phyloP scores from a whole-genome alignment of 1,284 basidiomycete genomes.

The Microbotryum lychnidis-dioicae region DNA sequence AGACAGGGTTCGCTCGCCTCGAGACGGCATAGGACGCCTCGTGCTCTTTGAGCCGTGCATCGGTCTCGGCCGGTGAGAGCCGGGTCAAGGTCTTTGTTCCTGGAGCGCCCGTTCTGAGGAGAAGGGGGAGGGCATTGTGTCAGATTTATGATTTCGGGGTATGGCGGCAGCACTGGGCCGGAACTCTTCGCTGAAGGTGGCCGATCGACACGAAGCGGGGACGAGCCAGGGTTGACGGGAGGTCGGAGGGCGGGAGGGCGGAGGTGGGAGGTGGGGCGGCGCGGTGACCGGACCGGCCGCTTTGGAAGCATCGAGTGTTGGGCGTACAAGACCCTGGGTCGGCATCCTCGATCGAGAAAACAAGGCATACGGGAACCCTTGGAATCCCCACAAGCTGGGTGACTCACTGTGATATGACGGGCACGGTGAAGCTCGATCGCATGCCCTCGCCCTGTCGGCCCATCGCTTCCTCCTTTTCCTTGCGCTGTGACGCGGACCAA shows the following conservation, averaged over 20 bases:
- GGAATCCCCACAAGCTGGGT: not conserved
- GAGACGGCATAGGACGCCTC: conserved; percentile 43
- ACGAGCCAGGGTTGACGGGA: too few relatives aligned
- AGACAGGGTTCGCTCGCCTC: conserved; percentile 42
- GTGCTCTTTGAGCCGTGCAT: conserved; percentile 54
- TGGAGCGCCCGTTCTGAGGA: conserved; percentile 16
- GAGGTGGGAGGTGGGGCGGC: not conserved
- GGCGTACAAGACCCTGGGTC: too few relatives aligned
- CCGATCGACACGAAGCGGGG: too few relatives aligned
- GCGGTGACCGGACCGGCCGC: not conserved
- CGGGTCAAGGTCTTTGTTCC: conserved; percentile 42
- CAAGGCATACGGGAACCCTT: too few relatives aligned
- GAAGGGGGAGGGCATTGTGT: not conserved
- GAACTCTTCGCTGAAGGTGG: too few relatives aligned
- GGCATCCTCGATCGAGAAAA: too few relatives aligned
- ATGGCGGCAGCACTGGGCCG: too few relatives aligned
- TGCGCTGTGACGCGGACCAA: conserved; percentile 4
- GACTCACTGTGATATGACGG: conserved; percentile 27
- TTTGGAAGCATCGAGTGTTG: too few relatives aligned
- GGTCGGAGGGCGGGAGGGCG: too few relatives aligned
- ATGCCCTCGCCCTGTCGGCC: not conserved
- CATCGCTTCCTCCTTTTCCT: not conserved
- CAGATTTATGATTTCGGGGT: not conserved
- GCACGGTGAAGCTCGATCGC: conserved; percentile 20
- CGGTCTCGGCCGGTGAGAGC: conserved; percentile 51